Conservation (phyloP, 768 basidiomycete genomes). For the Auricularia heimuer region DNA sequence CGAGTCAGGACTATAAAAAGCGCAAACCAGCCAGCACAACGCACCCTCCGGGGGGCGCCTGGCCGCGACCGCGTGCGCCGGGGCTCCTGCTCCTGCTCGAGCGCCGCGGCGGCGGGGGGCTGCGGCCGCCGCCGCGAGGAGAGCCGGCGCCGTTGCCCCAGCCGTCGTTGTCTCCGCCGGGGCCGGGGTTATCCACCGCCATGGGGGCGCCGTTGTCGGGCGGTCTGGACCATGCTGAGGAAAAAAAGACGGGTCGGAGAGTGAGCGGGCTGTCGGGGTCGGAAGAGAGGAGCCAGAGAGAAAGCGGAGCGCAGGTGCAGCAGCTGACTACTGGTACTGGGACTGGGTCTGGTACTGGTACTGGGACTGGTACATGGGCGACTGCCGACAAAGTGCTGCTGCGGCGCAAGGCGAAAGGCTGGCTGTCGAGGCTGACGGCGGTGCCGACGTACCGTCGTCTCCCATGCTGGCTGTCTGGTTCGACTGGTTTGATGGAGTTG, state of each 20-base stretch:
- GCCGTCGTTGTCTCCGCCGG: slow-evolving; percentile 16
- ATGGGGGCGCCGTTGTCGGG: slow-evolving; percentile 39
- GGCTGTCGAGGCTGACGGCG: slow-evolving; percentile 7
- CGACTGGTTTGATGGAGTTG: background rate
- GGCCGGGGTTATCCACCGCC: slow-evolving; percentile 52
- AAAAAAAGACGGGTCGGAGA: background rate
- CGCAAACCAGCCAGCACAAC: slow-evolving; percentile 10
- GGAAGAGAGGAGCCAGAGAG: slow-evolving; percentile 5
- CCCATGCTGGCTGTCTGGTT: slow-evolving; percentile 4
- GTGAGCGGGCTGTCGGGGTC: slow-evolving; percentile 8
- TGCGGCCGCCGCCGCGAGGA: slow-evolving; percentile 33
- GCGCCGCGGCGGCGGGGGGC: slow-evolving; percentile 44
- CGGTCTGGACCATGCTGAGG: slow-evolving; percentile 40
- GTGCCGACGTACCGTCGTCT: slow-evolving; percentile 11
- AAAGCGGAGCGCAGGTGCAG: slow-evolving; percentile 5
- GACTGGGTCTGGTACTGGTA: slow-evolving; percentile 5
- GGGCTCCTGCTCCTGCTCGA: slow-evolving; percentile 78
- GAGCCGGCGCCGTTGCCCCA: slow-evolving; percentile 28
- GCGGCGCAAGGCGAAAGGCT: slow-evolving; percentile 1
- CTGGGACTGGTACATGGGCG: slow-evolving; percentile 3
- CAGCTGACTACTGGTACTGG: slow-evolving; percentile 5
- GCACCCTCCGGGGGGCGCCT: background rate
- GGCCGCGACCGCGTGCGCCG: slow-evolving; percentile 28
- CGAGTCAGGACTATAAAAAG: background rate
- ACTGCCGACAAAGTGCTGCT: slow-evolving; percentile 1